phyloP scores from a whole-genome alignment of 352 stramenopile species.

The Phytophthora nicotianae region DNA sequence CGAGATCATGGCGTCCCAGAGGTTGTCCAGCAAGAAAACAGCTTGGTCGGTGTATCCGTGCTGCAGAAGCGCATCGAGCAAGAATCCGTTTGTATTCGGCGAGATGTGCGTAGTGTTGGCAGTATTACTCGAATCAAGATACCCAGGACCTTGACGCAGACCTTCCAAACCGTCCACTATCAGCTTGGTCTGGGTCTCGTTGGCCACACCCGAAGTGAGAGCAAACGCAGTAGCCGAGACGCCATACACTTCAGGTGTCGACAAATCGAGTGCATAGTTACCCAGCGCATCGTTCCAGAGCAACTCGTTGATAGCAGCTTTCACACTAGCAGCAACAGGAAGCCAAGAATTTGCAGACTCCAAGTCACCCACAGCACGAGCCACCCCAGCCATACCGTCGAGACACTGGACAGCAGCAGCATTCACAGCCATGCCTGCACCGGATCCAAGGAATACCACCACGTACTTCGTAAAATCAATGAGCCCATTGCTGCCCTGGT shows the following conservation, averaged over 20 bases:
- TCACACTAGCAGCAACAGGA: neutral
- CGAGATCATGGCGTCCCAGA: slow-evolving; percentile 41
- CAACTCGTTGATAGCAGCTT: slow-evolving; percentile 38
- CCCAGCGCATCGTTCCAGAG: slow-evolving; percentile 36
- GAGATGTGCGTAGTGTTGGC: neutral
- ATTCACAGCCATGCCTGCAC: slow-evolving; percentile 30
- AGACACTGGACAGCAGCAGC: slow-evolving; percentile 20
- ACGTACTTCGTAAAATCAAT: slow-evolving; percentile 33
- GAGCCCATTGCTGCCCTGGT: slow-evolving; percentile 29
- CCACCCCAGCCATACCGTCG: neutral
- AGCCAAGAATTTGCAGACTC: neutral
- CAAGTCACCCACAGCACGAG: neutral
- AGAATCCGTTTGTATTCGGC: slow-evolving; percentile 41
- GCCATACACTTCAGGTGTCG: slow-evolving; percentile 27
- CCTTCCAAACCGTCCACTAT: slow-evolving; percentile 27
- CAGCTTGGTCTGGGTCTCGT: slow-evolving; percentile 4
- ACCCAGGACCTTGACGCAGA: slow-evolving; percentile 28
- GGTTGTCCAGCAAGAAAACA: slow-evolving; percentile 36
- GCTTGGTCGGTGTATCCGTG: slow-evolving; percentile 22
- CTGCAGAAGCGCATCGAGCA: slow-evolving; percentile 32
- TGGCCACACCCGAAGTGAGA: slow-evolving; percentile 29
- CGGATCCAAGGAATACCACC: slow-evolving; percentile 28
- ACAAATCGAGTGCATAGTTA: slow-evolving; percentile 24
- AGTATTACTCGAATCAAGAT: neutral
- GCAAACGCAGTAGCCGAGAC: slow-evolving; percentile 38